These are phyloP conservation scores for Hymenoscyphus albidus DNA, from an alignment of 2,329 filamentous ascomycete species.

Conservation along the genomic window DNA sequence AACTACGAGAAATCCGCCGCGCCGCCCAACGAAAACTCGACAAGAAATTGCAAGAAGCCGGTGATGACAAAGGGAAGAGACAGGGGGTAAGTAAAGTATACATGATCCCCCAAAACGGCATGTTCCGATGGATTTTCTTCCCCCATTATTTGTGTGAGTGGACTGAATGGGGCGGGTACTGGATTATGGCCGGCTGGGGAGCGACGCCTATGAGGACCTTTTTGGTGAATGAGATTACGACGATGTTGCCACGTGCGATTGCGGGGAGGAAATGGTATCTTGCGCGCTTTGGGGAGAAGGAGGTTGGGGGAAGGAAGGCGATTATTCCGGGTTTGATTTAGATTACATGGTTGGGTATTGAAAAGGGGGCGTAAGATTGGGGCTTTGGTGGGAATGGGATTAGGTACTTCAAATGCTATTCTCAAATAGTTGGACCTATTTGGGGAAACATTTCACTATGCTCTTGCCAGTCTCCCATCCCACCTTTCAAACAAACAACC, in stretches of 20 bases:
- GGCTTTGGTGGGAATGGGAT: no score
- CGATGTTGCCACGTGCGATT: conserved; percentile 84
- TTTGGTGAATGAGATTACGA: conserved; percentile 78
- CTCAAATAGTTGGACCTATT: no score
- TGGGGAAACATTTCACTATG: no score
- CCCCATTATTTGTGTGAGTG: conserved; percentile 97
- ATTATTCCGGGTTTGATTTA: conserved; percentile 52
- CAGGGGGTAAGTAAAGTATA: conserved; percentile 71
- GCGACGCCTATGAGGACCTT: conserved; percentile 78
- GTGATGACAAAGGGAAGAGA: conserved; percentile 40
- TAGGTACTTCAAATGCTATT: no score
- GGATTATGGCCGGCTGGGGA: conserved; percentile 64
- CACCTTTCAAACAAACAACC: no score
- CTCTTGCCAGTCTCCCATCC: no score
- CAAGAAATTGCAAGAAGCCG: conserved; percentile 36
- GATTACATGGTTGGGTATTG: not conserved
- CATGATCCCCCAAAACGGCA: conserved; percentile 74
- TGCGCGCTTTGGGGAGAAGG: conserved; percentile 80
- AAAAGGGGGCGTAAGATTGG: not conserved
- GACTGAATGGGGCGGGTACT: conserved; percentile 92
- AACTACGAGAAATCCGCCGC: conserved; percentile 80
- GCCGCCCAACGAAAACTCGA: conserved; percentile 60
- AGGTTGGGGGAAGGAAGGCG: conserved; percentile 70
- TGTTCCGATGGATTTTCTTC: conserved; percentile 80
- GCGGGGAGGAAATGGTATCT: conserved; percentile 83